These are phyloP conservation scores for Fusarium sp. DNA, from an alignment of 2,329 filamentous ascomycete genomes.

Conservation along the genomic window DNA sequence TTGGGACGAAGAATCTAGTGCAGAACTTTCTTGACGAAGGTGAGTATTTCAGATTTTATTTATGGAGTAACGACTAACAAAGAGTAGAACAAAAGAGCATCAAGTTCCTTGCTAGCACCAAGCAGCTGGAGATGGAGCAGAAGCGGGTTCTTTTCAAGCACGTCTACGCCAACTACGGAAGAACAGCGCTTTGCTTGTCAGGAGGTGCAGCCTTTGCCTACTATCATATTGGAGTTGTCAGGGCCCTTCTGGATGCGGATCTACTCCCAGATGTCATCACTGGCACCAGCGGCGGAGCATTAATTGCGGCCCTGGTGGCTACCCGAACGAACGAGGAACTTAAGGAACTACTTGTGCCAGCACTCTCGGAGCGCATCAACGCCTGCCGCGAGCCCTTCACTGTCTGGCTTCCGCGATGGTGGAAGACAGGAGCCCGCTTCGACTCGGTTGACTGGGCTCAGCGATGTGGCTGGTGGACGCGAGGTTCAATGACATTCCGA, in stretches of 20 bases:
- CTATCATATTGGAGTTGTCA: constrained; percentile 94
- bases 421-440: constrained; percentile 91
- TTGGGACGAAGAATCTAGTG: constrained; percentile 94
- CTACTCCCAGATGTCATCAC: constrained; percentile 94
- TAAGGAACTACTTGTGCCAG: constrained; percentile 84
- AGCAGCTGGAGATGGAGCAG: constrained; percentile 75
- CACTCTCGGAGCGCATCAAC: constrained; percentile 84
- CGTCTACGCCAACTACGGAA: constrained; percentile 88
- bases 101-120: constrained; percentile 74
- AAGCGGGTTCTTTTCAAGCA: constrained; percentile 90
- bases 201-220: constrained; percentile 96
- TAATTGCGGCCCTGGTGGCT: constrained; percentile 87
- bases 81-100: constrained; percentile 72
- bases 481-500: constrained; percentile 91
- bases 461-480: constrained; percentile 88
- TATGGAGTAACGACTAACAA: constrained; percentile 63
- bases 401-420: constrained; percentile 87
- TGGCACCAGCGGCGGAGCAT: constrained; percentile 92
- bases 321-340: constrained; percentile 94
- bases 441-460: constrained; percentile 93
- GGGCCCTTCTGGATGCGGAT: constrained; percentile 86
- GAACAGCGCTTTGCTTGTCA: constrained; percentile 91
- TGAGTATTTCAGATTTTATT: constrained; percentile 75
- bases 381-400: constrained; percentile 83
- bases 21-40: constrained; percentile 91